These are phyloP conservation scores for Orobanche coerulescens DNA, from an alignment of 257 asterid species.

Conservation along the genomic window DNA sequence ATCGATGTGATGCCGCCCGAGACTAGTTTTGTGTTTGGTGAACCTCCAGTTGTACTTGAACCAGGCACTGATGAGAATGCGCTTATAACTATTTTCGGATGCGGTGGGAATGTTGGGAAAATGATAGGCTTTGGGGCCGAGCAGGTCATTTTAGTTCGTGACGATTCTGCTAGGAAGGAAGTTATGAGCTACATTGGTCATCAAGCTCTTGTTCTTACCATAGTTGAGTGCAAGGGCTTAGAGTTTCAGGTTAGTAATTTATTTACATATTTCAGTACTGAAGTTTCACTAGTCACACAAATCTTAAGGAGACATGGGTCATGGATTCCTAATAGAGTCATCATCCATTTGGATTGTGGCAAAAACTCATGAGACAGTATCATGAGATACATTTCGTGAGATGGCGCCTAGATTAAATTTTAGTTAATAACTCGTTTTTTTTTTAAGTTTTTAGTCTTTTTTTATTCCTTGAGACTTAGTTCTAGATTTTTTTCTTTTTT, in stretches of 20 bases:
- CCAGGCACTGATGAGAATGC: slow-evolving; percentile 43
- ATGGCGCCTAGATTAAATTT: too few relatives aligned
- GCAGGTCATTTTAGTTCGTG: slow-evolving; percentile 59
- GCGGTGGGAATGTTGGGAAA: slow-evolving; percentile 26
- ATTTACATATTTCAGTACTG: too few relatives aligned
- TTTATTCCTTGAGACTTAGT: too few relatives aligned
- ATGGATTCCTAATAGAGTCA: too few relatives aligned
- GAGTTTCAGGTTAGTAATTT: slow-evolving; percentile 51
- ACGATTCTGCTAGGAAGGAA: slow-evolving; percentile 37
- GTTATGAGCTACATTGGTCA: slow-evolving; percentile 31
- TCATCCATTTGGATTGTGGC: too few relatives aligned
- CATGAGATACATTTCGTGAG: too few relatives aligned
- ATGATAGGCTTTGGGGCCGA: slow-evolving; percentile 61
- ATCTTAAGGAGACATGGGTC: too few relatives aligned
- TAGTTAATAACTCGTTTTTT: not conserved
- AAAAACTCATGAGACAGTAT: too few relatives aligned
- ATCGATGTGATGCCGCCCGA: slow-evolving; percentile 51
- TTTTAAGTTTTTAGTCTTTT: not conserved
- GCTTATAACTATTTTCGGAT: slow-evolving; percentile 43
- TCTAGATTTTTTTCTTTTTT: too few relatives aligned
- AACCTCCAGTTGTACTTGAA: slow-evolving; percentile 49
- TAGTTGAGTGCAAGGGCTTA: slow-evolving; percentile 62
- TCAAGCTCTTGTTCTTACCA: slow-evolving; percentile 51
- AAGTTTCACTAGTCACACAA: too few relatives aligned
- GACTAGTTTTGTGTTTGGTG: slow-evolving; percentile 50